These are phyloP conservation scores for Kodamaea laetipori DNA, from an alignment of 805 yeast genomes.

Conservation along the genomic window DNA sequence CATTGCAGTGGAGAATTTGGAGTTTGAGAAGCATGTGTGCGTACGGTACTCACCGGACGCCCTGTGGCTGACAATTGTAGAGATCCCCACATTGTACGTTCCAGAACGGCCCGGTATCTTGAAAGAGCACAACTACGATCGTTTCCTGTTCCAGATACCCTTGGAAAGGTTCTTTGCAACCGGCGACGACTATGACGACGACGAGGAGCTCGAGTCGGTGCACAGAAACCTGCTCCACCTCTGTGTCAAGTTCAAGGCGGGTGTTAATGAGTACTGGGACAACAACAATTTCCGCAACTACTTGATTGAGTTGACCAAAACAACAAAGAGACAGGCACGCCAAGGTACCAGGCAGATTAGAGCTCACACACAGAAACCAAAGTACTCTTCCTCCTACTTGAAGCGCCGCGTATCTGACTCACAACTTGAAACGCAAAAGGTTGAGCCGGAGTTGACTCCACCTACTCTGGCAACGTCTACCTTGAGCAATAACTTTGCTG, in stretches of 20 bases:
- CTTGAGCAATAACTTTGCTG: constrained; percentile 4
- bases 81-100: constrained; percentile 62
- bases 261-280: constrained; percentile 70
- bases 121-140: constrained; percentile 58
- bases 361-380: constrained; percentile 32
- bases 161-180: constrained; percentile 44
- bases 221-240: constrained; percentile 36
- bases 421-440: constrained; percentile 16
- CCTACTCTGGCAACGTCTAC: constrained; percentile 12
- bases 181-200: constrained; percentile 4
- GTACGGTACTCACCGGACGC: constrained; percentile 74
- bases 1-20: constrained; percentile 74
- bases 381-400: constrained; percentile 41
- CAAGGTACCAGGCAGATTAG: constrained; percentile 15
- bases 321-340: constrained; percentile 12
- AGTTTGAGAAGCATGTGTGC: constrained; percentile 66
- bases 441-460: constrained; percentile 11
- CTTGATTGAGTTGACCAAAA: constrained; percentile 46
- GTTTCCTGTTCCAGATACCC: constrained; percentile 68
- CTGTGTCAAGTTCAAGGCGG: constrained; percentile 58
- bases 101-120: constrained; percentile 56
- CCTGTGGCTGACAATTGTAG: constrained; percentile 71
- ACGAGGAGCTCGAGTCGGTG: constrained; percentile 12
- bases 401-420: constrained; percentile 36
- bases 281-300: constrained; percentile 67